These are phyloP conservation scores for Galeopsis tetrahit DNA, from an alignment of 257 asterid species.

Conservation along the genomic window DNA sequence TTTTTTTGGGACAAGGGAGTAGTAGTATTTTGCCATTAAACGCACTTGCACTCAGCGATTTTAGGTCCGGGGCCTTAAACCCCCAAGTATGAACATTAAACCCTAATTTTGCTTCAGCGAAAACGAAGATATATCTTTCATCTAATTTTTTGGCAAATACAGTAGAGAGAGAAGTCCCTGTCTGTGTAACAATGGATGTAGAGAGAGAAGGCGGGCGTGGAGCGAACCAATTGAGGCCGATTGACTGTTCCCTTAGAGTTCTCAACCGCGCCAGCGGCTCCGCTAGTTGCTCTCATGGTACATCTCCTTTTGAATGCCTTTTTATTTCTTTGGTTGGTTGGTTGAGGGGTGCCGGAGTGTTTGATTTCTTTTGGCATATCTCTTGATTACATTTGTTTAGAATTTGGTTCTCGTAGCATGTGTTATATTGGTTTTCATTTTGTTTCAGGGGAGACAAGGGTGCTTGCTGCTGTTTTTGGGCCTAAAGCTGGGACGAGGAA, in stretches of 20 bases:
- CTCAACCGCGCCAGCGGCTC: constrained; percentile 97
- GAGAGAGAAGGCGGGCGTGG: constrained; percentile 82
- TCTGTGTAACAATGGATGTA: constrained; percentile 46
- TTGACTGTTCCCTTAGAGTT: constrained; percentile 68
- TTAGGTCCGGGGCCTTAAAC: constrained; percentile 10
- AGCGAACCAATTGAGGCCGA: constrained; percentile 76
- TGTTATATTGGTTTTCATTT: background rate
- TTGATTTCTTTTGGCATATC: background rate
- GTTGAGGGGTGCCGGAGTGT: background rate
- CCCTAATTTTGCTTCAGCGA: constrained; percentile 41
- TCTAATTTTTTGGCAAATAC: background rate
- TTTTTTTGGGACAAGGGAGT: no score
- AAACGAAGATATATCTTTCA: background rate
- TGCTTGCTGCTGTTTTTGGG: constrained; percentile 94
- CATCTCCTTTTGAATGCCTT: background rate
- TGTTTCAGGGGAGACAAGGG: constrained; percentile 89
- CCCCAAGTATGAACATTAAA: constrained; percentile 26
- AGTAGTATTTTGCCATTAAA: no score
- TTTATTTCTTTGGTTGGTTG: background rate
- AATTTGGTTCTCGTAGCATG: constrained; percentile 4
- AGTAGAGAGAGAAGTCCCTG: background rate
- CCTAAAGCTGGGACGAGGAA: constrained; percentile 95
- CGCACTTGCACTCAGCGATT: no score
- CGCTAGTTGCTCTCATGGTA: constrained; percentile 76
- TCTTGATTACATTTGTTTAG: background rate